Percentiles rank a stretch among this genome's conserved stretches.
These are phyloP conservation scores for Claviceps pusilla DNA, from an alignment of 2,329 filamentous ascomycete species.

Conservation along the genomic window DNA sequence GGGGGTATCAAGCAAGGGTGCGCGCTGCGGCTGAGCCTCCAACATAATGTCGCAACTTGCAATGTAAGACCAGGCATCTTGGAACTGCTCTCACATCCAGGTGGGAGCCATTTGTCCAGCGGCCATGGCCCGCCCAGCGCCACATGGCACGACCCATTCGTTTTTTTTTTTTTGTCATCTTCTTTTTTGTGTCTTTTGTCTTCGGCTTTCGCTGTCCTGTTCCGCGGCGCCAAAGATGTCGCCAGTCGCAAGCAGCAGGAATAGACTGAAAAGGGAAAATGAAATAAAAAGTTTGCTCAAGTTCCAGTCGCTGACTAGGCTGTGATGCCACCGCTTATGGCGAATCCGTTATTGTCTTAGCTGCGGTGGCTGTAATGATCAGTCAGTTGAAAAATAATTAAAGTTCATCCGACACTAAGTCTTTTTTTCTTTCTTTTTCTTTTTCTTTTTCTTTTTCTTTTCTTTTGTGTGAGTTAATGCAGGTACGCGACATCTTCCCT, in stretches of 20 bases:
- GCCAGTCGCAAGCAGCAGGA: neutral
- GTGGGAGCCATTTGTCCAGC: neutral
- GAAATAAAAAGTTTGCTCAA: neutral
- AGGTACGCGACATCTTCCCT: neutral
- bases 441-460: neutral
- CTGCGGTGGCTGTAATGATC: no score
- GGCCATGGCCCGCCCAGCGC: no score
- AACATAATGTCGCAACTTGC: neutral
- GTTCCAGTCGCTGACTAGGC: neutral
- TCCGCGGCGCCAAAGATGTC: neutral
- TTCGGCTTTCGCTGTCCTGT: neutral
- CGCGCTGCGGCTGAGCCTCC: neutral
- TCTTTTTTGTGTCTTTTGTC: neutral
- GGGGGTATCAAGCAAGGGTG: neutral
- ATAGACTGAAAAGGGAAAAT: no score
- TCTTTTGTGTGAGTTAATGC: neutral
- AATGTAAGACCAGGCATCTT: neutral
- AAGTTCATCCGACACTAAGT: neutral
- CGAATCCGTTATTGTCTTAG: no score
- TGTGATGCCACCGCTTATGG: no score
- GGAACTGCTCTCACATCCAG: neutral
- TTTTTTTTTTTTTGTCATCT: neutral
- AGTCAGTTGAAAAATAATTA: no score
- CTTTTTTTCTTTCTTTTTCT: neutral
- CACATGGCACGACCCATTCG: no score